phyloP scores from a whole-genome alignment of 192 early-diverging fungal species.

The Coemansia interrupta region DNA sequence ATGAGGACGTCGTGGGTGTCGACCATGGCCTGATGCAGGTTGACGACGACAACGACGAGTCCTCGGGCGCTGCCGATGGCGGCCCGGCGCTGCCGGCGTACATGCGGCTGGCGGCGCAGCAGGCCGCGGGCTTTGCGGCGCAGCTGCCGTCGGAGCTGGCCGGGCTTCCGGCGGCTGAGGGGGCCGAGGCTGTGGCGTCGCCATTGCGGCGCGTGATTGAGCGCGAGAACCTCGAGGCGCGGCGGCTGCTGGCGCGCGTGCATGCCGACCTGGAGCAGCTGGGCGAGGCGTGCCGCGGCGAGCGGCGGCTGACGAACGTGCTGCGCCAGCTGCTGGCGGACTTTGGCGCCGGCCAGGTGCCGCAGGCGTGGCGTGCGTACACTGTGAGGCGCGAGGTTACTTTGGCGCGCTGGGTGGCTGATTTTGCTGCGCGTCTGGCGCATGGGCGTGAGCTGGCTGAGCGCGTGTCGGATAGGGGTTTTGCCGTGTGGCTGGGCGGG shows the following conservation, averaged over 20 bases:
- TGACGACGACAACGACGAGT: neutral
- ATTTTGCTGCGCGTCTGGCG: constrained; percentile 66
- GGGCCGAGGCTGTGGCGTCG: constrained; percentile 22
- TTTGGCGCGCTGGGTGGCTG: constrained; percentile 67
- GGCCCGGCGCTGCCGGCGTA: constrained; percentile 52
- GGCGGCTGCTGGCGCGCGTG: constrained; percentile 58
- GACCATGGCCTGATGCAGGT: too few species aligned
- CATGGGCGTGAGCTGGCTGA: constrained; percentile 59
- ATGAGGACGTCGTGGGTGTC: too few species aligned
- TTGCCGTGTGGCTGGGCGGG: constrained; percentile 78
- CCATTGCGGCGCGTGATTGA: constrained; percentile 83
- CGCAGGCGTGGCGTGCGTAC: constrained; percentile 59
- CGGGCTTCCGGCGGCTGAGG: neutral
- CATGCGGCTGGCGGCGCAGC: constrained; percentile 65
- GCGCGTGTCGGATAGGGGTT: constrained; percentile 25
- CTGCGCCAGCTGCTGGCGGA: constrained; percentile 66
- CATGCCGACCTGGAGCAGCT: constrained; percentile 67
- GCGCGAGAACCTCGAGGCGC: constrained; percentile 68
- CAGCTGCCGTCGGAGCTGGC: neutral
- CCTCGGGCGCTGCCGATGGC: too few species aligned
- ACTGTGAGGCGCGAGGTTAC: constrained; percentile 54
- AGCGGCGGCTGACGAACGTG: constrained; percentile 84
- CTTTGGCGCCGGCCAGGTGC: constrained; percentile 69
- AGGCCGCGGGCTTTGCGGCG: constrained; percentile 59
- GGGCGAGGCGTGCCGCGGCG: constrained; percentile 66